These are phyloP conservation scores for Aspergillus sp. DNA, from an alignment of 2,329 filamentous ascomycete species.

Conservation along the genomic window DNA sequence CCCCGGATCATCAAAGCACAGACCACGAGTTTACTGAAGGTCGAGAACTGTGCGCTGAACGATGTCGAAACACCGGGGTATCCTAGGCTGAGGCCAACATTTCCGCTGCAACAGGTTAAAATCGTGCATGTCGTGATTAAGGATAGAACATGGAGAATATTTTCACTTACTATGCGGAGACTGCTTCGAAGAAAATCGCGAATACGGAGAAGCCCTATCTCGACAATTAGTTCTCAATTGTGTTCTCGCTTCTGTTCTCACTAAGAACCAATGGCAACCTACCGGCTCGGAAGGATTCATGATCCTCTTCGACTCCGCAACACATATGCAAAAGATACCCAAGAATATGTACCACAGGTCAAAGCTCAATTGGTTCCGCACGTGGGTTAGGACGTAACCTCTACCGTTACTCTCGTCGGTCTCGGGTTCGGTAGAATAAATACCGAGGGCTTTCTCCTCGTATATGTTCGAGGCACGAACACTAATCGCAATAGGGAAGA, in stretches of 20 bases:
- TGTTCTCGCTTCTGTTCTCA: no score
- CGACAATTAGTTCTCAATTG: background rate
- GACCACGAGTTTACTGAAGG: conserved; percentile 58
- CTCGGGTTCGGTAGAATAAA: conserved; percentile 41
- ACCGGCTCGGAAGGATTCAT: conserved; percentile 33
- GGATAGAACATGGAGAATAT: background rate
- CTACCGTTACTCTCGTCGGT: conserved; percentile 33
- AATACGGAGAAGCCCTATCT: conserved; percentile 55
- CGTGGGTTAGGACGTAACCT: conserved; percentile 57
- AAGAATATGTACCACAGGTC: conserved; percentile 69
- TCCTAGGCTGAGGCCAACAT: conserved; percentile 41
- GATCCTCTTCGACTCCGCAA: conserved; percentile 54
- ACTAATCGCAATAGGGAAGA: conserved; percentile 92
- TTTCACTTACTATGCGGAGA: conserved; percentile 44
- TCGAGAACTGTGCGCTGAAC: conserved; percentile 52
- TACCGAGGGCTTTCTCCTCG: conserved; percentile 67
- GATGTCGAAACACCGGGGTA: conserved; percentile 36
- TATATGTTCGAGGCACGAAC: conserved; percentile 75
- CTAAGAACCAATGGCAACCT: conserved; percentile 9
- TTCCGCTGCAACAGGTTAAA: conserved; percentile 30
- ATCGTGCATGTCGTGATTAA: background rate
- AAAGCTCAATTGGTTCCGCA: conserved; percentile 67
- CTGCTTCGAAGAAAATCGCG: conserved; percentile 54
- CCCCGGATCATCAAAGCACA: conserved; percentile 62
- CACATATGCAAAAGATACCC: conserved; percentile 61